Percentiles rank a stretch among this genome's conserved stretches.
phyloP scores from a whole-genome alignment of 495 filamentous ascomycete species.

The Neurospora tetraspora region DNA sequence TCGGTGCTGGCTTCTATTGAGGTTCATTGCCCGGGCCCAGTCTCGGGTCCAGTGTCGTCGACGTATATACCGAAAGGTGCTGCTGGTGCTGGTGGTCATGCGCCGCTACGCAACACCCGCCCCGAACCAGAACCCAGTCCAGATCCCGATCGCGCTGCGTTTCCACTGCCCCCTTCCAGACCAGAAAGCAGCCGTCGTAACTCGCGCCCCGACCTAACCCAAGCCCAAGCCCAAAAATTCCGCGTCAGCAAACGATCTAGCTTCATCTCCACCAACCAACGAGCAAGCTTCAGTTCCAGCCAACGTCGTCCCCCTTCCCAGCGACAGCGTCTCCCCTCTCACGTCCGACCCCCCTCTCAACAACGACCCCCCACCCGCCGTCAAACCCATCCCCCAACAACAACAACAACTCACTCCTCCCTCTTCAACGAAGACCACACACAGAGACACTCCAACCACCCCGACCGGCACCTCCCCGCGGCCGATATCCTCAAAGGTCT shows the following conservation, averaged over 20 bases:
- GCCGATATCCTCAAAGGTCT: slow-evolving; percentile 36
- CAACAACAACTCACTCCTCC: neutral
- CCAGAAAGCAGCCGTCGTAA: neutral
- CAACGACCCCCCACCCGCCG: neutral
- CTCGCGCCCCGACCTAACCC: neutral
- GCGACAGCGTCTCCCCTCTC: neutral
- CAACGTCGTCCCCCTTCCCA: neutral
- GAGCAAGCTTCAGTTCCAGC: neutral
- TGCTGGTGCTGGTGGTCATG: too few species aligned
- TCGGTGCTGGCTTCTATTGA: neutral
- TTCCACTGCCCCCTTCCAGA: neutral
- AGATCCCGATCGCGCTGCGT: neutral
- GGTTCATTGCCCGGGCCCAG: neutral
- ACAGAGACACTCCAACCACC: slow-evolving; percentile 12
- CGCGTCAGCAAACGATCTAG: neutral
- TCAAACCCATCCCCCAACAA: neutral
- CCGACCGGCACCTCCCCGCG: neutral
- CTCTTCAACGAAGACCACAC: slow-evolving; percentile 20
- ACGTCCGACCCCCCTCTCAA: too few species aligned
- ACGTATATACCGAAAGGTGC: neutral
- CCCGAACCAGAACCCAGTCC: neutral
- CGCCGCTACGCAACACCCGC: neutral
- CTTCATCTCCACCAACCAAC: neutral
- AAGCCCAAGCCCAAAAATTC: neutral
- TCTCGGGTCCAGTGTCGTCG: neutral